These are phyloP conservation scores for Dactylonectria estremocensis DNA, from an alignment of 2,329 filamentous ascomycete species.

Conservation along the genomic window DNA sequence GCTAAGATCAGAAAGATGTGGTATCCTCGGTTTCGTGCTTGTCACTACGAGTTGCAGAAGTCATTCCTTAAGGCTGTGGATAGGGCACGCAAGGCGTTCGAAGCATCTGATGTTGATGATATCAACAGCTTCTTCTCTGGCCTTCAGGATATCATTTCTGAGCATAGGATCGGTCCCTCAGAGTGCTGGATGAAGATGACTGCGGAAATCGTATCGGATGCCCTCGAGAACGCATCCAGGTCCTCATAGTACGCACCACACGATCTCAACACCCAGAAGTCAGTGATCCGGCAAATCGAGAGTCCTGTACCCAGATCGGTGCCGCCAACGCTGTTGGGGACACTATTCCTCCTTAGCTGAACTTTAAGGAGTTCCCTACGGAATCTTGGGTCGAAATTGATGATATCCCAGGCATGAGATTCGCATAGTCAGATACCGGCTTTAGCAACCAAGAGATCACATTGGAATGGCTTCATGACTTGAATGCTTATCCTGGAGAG, in stretches of 20 bases:
- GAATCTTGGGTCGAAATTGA: background rate
- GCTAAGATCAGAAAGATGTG: background rate
- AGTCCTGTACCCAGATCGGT: background rate
- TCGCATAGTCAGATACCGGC: constrained; percentile 12
- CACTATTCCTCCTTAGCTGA: background rate
- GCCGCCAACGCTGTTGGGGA: background rate
- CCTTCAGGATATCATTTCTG: background rate
- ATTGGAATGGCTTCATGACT: background rate
- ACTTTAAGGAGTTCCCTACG: constrained; percentile 3
- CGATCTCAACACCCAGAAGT: background rate
- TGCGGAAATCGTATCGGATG: background rate
- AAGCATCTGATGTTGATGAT: background rate
- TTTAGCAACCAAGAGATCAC: constrained; percentile 10
- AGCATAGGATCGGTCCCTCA: background rate
- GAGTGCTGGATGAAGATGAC: background rate
- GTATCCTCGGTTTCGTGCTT: constrained; percentile 15
- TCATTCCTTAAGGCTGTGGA: constrained; percentile 16
- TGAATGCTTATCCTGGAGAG: background rate
- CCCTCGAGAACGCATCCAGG: background rate
- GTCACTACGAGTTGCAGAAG: constrained; percentile 20
- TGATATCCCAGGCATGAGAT: background rate
- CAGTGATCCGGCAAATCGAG: background rate
- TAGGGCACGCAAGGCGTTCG: constrained; percentile 13
- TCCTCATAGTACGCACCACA: constrained; percentile 1
- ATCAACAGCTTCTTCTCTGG: background rate